These are phyloP conservation scores for Colletotrichum scovillei DNA, from an alignment of 2,329 filamentous ascomycete genomes.

Conservation along the genomic window DNA sequence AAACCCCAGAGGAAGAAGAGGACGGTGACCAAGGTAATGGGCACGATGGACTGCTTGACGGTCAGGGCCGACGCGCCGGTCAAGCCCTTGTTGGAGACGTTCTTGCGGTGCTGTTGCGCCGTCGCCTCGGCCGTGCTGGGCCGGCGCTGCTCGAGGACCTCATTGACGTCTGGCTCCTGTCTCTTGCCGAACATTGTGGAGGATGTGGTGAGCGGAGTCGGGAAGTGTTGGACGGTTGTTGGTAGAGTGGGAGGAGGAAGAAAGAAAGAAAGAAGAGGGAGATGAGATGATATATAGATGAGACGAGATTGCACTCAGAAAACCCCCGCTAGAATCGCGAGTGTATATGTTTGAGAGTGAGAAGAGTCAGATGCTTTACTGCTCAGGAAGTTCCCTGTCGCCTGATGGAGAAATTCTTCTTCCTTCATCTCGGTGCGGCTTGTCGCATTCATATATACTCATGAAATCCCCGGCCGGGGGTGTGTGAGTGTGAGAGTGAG, in stretches of 20 bases:
- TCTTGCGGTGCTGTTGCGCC: slow-evolving; percentile 32
- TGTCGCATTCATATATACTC: not conserved
- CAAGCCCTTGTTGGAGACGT: slow-evolving; percentile 38
- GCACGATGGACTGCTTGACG: slow-evolving; percentile 73
- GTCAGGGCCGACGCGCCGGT: slow-evolving; percentile 59
- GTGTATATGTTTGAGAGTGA: not conserved
- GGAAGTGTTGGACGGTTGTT: not conserved
- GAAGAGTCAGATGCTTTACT: not conserved
- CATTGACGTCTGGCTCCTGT: slow-evolving; percentile 36
- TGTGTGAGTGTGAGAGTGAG: not conserved
- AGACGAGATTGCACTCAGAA: not conserved
- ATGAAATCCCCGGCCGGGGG: not conserved
- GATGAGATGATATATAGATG: too few species aligned
- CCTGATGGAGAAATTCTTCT: not conserved
- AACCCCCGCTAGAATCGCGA: not conserved
- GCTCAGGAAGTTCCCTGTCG: slow-evolving; percentile 8
- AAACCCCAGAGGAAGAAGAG: slow-evolving; percentile 66
- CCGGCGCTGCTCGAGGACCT: slow-evolving; percentile 37
- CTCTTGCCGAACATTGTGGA: slow-evolving; percentile 39
- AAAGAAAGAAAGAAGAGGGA: not conserved
- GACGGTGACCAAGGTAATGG: slow-evolving; percentile 67
- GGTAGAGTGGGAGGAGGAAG: not conserved
- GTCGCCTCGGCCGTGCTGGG: slow-evolving; percentile 37
- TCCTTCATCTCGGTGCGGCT: not conserved
- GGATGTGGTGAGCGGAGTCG: not conserved